These are phyloP conservation scores for Suhomyces pyralidae DNA, from an alignment of 805 yeast species.

Conservation along the genomic window DNA sequence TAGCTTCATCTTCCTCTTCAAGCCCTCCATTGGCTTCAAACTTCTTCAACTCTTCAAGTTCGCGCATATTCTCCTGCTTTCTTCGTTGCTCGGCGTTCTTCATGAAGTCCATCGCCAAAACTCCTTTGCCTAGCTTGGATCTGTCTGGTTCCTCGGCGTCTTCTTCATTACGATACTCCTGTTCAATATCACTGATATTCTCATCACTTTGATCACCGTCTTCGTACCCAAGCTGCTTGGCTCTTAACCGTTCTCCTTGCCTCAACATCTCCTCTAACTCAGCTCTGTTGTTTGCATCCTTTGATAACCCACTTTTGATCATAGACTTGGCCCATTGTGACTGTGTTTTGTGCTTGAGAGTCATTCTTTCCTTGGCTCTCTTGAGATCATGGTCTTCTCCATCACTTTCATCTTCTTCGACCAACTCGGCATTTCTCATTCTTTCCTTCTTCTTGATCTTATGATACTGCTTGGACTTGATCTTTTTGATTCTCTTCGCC, in stretches of 20 bases:
- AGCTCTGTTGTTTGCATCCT: conserved; percentile 77
- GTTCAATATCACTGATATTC: conserved; percentile 46
- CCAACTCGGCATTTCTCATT: conserved; percentile 62
- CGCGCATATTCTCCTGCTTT: conserved; percentile 54
- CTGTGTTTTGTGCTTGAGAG: conserved; percentile 82
- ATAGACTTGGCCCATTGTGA: conserved; percentile 88
- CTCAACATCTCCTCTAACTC: conserved; percentile 94
- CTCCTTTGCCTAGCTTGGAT: conserved; percentile 72
- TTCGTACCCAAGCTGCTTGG: conserved; percentile 66
- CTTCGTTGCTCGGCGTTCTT: conserved; percentile 77
- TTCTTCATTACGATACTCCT: conserved; percentile 34
- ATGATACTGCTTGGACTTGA: conserved; percentile 87
- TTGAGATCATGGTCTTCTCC: conserved; percentile 64
- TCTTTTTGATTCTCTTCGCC: conserved; percentile 88
- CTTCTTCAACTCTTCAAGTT: conserved; percentile 48
- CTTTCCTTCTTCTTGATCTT: conserved; percentile 84
- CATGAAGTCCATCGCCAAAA: conserved; percentile 95
- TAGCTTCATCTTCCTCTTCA: conserved; percentile 37
- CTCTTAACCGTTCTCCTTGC: conserved; percentile 74
- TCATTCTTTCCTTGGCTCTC: conserved; percentile 91
- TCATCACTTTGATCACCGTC: conserved; percentile 56
- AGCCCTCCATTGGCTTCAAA: conserved; percentile 41
- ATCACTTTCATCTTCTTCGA: conserved; percentile 54
- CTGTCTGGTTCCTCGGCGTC: conserved; percentile 34
- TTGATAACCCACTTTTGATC: conserved; percentile 86